Evolutionary conservation across 306 rosid genomes (phyloP).

Genomic region (Cucurbita pepo): DNA sequence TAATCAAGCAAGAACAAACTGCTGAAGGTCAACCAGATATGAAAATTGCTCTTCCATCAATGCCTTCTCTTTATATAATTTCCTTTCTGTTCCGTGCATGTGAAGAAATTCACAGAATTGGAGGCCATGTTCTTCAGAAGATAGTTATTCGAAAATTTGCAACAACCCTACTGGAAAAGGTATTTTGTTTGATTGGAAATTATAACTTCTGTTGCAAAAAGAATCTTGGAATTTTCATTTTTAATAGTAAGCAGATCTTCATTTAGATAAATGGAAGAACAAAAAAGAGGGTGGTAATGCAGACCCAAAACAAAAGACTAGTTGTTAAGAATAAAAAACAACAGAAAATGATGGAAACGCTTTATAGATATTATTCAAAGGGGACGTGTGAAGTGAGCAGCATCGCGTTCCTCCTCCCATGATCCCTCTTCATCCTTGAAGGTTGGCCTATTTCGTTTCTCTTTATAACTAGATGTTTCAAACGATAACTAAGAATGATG

Average conservation of each 20-base stretch:
- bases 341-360: not conserved
- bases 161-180: slow-evolving; percentile 58
- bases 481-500: not conserved
- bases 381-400: not conserved
- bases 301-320: not conserved
- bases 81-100: slow-evolving; percentile 74
- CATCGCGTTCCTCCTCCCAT: not conserved
- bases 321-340: not conserved
- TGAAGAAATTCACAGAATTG: slow-evolving; percentile 89
- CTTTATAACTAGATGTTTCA: not conserved
- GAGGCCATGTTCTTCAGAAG: slow-evolving; percentile 95
- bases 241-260: not conserved
- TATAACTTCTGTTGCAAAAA: not conserved
- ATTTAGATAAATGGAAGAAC: not conserved
- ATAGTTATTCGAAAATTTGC: slow-evolving; percentile 77
- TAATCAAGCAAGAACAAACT: slow-evolving; percentile 78
- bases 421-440: not conserved
- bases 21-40: slow-evolving; percentile 62
- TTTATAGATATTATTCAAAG: not conserved
- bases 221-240: not conserved
- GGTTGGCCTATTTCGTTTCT: not conserved
- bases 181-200: not conserved
- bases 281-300: not conserved
- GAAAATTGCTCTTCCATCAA: slow-evolving; percentile 84
- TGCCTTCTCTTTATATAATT: slow-evolving; percentile 82